A percentile compares a stretch with the other conserved stretches of the same genome.
Evolutionary conservation across 192 early-diverging fungal genomes (phyloP).

Genomic region (Linnemannia hyalina): DNA sequence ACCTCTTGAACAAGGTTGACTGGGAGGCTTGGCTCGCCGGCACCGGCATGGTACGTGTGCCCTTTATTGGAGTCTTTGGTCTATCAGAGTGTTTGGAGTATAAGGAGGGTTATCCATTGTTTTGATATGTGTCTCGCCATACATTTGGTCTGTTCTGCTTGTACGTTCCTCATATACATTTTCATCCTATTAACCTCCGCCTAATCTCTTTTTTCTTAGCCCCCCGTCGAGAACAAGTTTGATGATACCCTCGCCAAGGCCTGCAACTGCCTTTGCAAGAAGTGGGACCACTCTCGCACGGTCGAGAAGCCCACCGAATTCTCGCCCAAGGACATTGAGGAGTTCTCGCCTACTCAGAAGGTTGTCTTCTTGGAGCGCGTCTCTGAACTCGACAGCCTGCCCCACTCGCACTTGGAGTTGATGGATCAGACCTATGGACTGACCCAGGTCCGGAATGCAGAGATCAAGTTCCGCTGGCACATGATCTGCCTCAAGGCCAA

Average conservation of each 20-base stretch:
- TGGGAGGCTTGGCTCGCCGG: conserved; percentile 93
- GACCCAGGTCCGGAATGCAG: conserved; percentile 80
- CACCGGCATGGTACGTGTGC: conserved; percentile 82
- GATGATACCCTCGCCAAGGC: conserved; percentile 87
- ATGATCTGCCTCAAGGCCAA: conserved; percentile 81
- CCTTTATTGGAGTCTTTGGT: neutral
- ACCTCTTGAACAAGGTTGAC: conserved; percentile 83
- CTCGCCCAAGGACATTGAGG: conserved; percentile 69
- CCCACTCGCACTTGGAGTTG: conserved; percentile 68
- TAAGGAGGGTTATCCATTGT: neutral
- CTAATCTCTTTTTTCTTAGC: conserved; percentile 53
- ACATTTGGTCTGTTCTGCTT: too few species aligned
- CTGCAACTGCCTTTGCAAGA: conserved; percentile 83
- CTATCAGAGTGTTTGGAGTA: neutral
- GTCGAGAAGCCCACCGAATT: conserved; percentile 67
- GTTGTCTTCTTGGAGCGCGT: conserved; percentile 89
- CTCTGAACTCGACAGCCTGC: conserved; percentile 70
- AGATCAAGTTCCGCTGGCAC: conserved; percentile 92
- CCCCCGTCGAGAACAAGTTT: conserved; percentile 86
- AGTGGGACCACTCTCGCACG: conserved; percentile 77
- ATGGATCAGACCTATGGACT: conserved; percentile 84
- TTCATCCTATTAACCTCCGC: conserved; percentile 11
- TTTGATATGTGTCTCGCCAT: neutral
- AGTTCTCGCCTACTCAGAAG: conserved; percentile 76
- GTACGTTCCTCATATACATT: neutral